phyloP scores from a whole-genome alignment of 1,284 basidiomycete species.

The Inonotus obliquus region DNA sequence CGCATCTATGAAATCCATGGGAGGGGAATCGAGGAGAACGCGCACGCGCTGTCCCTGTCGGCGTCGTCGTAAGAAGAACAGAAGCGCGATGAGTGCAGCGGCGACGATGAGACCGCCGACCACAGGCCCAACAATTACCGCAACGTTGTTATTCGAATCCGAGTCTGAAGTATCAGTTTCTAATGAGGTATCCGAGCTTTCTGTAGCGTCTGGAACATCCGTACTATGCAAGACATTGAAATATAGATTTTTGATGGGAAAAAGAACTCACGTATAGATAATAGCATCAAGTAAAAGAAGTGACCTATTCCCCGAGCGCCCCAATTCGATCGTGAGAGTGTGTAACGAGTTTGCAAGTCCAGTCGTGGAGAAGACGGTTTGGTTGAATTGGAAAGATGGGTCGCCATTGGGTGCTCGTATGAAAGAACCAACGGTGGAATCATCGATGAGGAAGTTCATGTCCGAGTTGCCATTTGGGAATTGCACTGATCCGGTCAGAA shows the following conservation, averaged over 20 bases:
- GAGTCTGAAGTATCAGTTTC: no score
- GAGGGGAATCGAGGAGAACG: not conserved
- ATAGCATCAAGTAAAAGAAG: constrained; percentile 9
- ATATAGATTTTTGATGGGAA: no score
- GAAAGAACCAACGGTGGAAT: not conserved
- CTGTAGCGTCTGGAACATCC: not conserved
- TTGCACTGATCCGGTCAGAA: constrained; percentile 1
- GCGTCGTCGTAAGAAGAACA: constrained; percentile 4
- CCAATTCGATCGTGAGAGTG: constrained; percentile 3
- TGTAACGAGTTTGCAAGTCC: constrained; percentile 4
- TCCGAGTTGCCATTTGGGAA: constrained; percentile 8
- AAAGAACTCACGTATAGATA: constrained; percentile 10
- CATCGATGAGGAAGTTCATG: constrained; percentile 7
- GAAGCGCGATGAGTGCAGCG: constrained; percentile 4
- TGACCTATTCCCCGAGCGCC: not conserved
- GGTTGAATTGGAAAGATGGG: constrained; percentile 4
- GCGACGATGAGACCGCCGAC: constrained; percentile 3
- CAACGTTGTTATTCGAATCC: not conserved
- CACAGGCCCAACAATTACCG: constrained; percentile 3
- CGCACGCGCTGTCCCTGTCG: not conserved
- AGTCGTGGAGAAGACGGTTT: constrained; percentile 2
- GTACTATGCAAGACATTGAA: not conserved
- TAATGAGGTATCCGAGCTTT: not conserved
- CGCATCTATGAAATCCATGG: not conserved
- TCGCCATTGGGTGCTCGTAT: constrained; percentile 2